Evolutionary conservation across 31 red algal genomes (phyloP), one percentile per base, ranked within the genome.

Genomic region (Pterothamnion heteromorphum): DNA sequence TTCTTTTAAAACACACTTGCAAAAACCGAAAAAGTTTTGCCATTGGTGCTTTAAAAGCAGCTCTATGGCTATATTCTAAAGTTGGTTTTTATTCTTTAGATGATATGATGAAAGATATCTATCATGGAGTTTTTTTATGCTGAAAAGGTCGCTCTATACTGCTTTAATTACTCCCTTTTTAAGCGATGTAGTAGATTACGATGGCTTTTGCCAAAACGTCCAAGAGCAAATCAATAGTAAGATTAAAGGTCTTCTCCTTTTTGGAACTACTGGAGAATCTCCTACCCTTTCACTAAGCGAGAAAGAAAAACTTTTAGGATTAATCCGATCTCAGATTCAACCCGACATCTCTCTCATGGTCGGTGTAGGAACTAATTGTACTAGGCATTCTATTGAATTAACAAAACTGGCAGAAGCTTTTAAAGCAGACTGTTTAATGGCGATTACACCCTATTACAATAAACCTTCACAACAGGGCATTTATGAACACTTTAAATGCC

Each of bases 401-500:
- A 34, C 30, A 26, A 34, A 39, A 34, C 35, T 34, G 30, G 81
- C 81, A 24, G 35, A 34, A 37, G 35, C 33, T 37, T 35, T 35
- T 35, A 35, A 35, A 28, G 81, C 81, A 28, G 36, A 34, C 35
- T 24, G 22, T 37, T 32, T 35, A 24, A 24, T 86, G 81, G 81
- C 35, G 28, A 35, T 86, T 32, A 86, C 81, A 86, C 81, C 81
- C 81, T 86, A 86, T 37, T 86, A 86, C 35, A 37, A 36, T 35
- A 86, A 86, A 39, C 81, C 81, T 37, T 37, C 81, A 26, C 81
- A 34, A 86, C 30, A 34, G 33, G 81, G 81, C 35, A 28, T 86
- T 35, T 86, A 36, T 28, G 28, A 76, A 39, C 81, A 86, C 81
- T 86, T 37, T 39, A 34, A 24, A 28, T 24, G 28, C 81, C 27